Conservation (phyloP, 495 filamentous ascomycete species). For the Penicillium flavigenum region DNA sequence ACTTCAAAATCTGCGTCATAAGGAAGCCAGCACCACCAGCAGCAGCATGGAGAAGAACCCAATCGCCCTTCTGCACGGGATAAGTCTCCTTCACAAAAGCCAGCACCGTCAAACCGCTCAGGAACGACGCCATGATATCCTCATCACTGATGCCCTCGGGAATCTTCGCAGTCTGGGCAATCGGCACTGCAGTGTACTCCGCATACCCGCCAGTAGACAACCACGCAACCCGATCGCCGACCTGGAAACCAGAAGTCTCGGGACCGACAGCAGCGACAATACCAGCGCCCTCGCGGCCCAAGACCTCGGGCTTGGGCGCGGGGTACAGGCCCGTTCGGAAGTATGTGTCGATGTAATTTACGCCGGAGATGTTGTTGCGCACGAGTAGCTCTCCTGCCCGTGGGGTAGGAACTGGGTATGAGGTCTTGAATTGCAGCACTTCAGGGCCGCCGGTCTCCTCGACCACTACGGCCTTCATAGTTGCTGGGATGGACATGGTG, state of each 20-base stretch:
- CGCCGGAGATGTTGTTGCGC: constrained; percentile 79
- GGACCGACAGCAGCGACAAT: constrained; percentile 55
- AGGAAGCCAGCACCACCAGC: constrained; percentile 84
- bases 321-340: constrained; percentile 89
- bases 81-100: constrained; percentile 78
- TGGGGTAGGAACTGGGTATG: constrained; percentile 72
- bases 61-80: constrained; percentile 71
- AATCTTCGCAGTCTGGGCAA: constrained; percentile 58
- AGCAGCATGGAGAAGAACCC: constrained; percentile 85
- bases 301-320: constrained; percentile 70
- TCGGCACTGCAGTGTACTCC: constrained; percentile 67
- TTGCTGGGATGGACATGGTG: constrained; percentile 55
- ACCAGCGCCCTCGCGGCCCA: constrained; percentile 81
- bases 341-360: constrained; percentile 90
- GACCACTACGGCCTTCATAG: constrained; percentile 75
- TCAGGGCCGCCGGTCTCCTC: constrained; percentile 75
- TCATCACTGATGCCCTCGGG: constrained; percentile 62
- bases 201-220: constrained; percentile 66
- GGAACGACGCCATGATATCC: constrained; percentile 63
- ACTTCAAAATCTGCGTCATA: constrained; percentile 71
- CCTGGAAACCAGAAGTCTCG: constrained; percentile 49
- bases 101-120: constrained; percentile 87
- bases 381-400: constrained; percentile 74
- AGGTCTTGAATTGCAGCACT: constrained; percentile 71
- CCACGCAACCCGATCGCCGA: constrained; percentile 70